These are phyloP conservation scores for Boletales sp. DNA, from an alignment of 768 basidiomycete species.

Conservation along the genomic window DNA sequence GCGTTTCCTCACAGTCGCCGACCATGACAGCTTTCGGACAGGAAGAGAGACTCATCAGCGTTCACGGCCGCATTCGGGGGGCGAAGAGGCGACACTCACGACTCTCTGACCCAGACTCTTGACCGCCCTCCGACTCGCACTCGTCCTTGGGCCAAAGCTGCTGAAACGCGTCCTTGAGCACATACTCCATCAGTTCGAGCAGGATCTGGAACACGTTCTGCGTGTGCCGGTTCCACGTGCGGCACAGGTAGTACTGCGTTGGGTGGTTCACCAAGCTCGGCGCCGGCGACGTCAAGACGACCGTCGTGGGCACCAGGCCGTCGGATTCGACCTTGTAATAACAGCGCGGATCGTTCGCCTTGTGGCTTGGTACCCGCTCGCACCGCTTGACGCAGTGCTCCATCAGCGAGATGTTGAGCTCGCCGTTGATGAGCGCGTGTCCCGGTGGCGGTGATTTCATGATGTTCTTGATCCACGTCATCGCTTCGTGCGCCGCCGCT, in stretches of 20 bases:
- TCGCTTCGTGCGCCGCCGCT: neutral
- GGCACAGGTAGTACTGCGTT: slow-evolving; percentile 17
- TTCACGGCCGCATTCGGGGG: too few relatives aligned
- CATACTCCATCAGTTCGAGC: slow-evolving; percentile 15
- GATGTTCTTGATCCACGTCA: slow-evolving; percentile 2
- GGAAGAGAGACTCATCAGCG: too few relatives aligned
- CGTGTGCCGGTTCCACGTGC: slow-evolving; percentile 17
- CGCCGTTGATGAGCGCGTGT: slow-evolving; percentile 21
- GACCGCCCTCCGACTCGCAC: neutral
- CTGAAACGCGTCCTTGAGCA: neutral
- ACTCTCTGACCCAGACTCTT: too few relatives aligned
- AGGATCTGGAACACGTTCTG: slow-evolving; percentile 15
- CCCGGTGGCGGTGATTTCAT: slow-evolving; percentile 13
- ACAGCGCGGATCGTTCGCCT: neutral
- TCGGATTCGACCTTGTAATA: slow-evolving; percentile 13
- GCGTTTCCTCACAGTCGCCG: neutral
- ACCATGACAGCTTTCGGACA: neutral
- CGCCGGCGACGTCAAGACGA: slow-evolving; percentile 4
- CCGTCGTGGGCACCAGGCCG: slow-evolving; percentile 4
- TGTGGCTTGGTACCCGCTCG: neutral
- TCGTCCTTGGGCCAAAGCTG: neutral
- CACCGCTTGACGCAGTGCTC: slow-evolving; percentile 18
- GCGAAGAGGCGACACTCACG: too few relatives aligned
- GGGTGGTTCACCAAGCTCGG: neutral
- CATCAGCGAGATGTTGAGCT: slow-evolving; percentile 19